Conservation (phyloP, 495 filamentous ascomycete genomes). For the Podospora didyma region DNA sequence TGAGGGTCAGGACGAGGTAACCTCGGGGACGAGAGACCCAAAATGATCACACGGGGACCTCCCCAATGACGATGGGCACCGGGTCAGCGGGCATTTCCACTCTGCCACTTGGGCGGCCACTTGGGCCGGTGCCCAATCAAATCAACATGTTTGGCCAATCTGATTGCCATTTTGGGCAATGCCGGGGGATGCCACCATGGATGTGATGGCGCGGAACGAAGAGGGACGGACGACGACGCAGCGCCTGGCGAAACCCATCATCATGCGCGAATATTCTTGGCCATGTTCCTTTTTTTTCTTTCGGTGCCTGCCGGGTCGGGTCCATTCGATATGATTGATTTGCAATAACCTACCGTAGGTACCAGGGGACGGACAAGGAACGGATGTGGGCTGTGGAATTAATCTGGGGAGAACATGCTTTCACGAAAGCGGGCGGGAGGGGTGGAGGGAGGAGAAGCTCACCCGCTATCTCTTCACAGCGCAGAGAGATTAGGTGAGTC, state of each 20-base stretch:
- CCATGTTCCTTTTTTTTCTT: too few relatives aligned
- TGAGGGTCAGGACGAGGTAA: background rate
- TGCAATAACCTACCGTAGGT: background rate
- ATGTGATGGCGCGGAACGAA: background rate
- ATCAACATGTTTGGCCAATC: conserved; percentile 4
- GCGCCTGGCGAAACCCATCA: background rate
- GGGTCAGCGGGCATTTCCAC: background rate
- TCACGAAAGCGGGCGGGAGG: too few relatives aligned
- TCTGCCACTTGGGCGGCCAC: background rate
- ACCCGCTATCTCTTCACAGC: background rate
- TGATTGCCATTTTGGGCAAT: conserved; percentile 3
- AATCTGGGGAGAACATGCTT: background rate
- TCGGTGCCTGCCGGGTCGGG: background rate
- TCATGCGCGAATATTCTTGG: background rate
- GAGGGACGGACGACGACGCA: background rate
- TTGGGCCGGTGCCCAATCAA: conserved; percentile 8
- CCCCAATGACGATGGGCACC: background rate
- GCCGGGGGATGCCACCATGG: background rate
- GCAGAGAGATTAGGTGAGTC: too few relatives aligned
- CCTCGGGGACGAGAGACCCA: background rate
- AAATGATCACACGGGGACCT: background rate
- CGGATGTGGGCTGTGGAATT: background rate
- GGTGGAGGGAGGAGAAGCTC: too few relatives aligned
- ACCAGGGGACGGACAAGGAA: background rate
- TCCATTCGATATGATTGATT: background rate